phyloP scores from a whole-genome alignment of 108 stramenopile species.

The Pseudonitzschia delicatissima region DNA sequence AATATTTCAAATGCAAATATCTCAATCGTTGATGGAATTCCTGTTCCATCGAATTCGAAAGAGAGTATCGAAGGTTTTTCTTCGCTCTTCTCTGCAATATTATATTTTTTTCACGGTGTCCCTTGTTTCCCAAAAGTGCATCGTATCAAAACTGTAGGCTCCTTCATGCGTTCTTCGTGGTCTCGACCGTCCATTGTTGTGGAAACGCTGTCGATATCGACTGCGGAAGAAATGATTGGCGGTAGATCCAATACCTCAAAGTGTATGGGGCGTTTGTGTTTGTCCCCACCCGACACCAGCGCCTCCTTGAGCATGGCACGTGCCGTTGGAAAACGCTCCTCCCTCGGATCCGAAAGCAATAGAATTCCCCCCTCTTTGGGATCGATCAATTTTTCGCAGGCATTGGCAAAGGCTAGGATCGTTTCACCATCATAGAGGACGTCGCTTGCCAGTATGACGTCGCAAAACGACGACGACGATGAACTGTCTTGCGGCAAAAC shows the following conservation, averaged over 20 bases:
- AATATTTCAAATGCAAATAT: no score
- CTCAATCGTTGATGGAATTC: no score
- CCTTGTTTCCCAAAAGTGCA: not conserved
- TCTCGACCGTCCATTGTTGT: constrained; percentile 12
- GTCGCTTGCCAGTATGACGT: constrained; percentile 19
- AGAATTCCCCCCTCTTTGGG: not conserved
- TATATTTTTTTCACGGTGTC: no score
- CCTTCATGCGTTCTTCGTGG: constrained; percentile 16
- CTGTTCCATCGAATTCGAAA: no score
- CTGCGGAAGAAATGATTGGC: no score
- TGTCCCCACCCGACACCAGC: no score
- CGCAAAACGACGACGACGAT: no score
- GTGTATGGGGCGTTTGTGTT: no score
- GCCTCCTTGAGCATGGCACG: not conserved
- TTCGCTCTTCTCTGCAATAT: no score
- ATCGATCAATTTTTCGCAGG: not conserved
- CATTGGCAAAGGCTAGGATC: constrained; percentile 7
- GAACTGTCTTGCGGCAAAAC: no score
- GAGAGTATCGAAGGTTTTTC: no score
- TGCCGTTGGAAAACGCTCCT: not conserved
- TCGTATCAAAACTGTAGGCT: constrained; percentile 20
- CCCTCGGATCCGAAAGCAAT: not conserved
- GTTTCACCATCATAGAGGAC: constrained; percentile 15
- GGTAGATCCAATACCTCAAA: not conserved
- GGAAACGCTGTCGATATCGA: no score